These are phyloP conservation scores for Erigeron canadensis DNA, from an alignment of 129 eudicot species.

Conservation along the genomic window DNA sequence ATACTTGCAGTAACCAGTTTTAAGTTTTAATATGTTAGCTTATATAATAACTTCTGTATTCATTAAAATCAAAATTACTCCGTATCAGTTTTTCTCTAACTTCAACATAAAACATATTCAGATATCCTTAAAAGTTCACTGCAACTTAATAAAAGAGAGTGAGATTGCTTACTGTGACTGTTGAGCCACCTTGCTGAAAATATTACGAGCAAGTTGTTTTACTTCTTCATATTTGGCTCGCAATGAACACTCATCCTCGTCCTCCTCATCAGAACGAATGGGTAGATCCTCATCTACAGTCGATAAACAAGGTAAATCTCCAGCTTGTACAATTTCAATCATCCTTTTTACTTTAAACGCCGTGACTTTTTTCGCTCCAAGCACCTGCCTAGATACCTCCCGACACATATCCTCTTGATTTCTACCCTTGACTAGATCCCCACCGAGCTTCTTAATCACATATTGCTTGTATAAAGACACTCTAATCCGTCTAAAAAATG, in stretches of 20 bases:
- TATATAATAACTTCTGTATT: no score
- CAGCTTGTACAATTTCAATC: constrained; percentile 20
- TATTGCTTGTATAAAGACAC: constrained; percentile 24
- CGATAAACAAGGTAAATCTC: constrained; percentile 22
- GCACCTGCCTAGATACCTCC: constrained; percentile 3
- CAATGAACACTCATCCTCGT: constrained; percentile 9
- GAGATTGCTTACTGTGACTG: constrained; percentile 13
- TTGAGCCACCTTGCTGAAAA: constrained; percentile 5
- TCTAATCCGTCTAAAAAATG: constrained; percentile 23
- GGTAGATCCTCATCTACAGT: constrained; percentile 19
- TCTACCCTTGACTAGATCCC: constrained; percentile 23
- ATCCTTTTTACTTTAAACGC: constrained; percentile 18
- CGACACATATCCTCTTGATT: constrained; percentile 11
- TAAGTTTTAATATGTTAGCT: no score
- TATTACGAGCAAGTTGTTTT: not conserved
- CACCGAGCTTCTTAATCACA: constrained; percentile 21
- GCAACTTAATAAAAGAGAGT: not conserved
- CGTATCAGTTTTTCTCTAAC: no score
- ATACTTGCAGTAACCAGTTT: no score
- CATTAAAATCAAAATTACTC: no score
- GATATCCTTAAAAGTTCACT: not conserved
- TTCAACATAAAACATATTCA: not conserved
- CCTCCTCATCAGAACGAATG: constrained; percentile 20
- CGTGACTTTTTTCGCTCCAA: constrained; percentile 5
- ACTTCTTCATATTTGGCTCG: not conserved